These are phyloP conservation scores for Pleomassaria siparia DNA, from an alignment of 2,329 filamentous ascomycete genomes.

Conservation along the genomic window DNA sequence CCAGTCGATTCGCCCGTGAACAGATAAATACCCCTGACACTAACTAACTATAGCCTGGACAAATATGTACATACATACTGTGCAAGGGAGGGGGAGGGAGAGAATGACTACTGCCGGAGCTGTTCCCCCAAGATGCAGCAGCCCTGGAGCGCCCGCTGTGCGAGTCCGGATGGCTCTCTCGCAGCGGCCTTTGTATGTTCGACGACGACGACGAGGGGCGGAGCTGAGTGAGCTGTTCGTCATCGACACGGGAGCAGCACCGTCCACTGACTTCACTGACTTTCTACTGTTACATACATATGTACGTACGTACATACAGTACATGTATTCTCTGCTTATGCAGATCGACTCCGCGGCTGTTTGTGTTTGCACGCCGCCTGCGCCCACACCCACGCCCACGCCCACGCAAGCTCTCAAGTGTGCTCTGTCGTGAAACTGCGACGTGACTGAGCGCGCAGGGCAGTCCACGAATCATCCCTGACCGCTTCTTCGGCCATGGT, in stretches of 20 bases:
- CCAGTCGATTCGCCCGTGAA: slow-evolving; percentile 1
- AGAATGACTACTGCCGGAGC: background rate
- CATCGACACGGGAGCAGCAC: background rate
- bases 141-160: background rate
- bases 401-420: slow-evolving; percentile 6
- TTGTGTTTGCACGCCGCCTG: too few species aligned
- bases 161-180: background rate
- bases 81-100: background rate
- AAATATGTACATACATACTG: background rate
- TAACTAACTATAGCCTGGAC: background rate
- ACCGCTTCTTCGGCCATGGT: background rate
- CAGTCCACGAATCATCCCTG: slow-evolving; percentile 7
- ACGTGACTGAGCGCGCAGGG: slow-evolving; percentile 4
- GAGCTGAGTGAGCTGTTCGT: too few species aligned
- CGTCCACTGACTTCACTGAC: background rate
- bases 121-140: background rate
- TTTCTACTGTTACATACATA: too few species aligned
- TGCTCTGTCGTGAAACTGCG: slow-evolving; percentile 16
- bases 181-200: background rate
- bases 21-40: background rate
- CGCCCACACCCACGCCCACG: slow-evolving; percentile 4
- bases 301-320: too few species aligned
- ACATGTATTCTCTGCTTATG: background rate
- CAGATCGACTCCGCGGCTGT: slow-evolving; percentile 4
- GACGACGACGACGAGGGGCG: too few species aligned